Base-by-base conservation (phyloP, 164 flowering plant species). In the Houttuynia cordata region DNA sequence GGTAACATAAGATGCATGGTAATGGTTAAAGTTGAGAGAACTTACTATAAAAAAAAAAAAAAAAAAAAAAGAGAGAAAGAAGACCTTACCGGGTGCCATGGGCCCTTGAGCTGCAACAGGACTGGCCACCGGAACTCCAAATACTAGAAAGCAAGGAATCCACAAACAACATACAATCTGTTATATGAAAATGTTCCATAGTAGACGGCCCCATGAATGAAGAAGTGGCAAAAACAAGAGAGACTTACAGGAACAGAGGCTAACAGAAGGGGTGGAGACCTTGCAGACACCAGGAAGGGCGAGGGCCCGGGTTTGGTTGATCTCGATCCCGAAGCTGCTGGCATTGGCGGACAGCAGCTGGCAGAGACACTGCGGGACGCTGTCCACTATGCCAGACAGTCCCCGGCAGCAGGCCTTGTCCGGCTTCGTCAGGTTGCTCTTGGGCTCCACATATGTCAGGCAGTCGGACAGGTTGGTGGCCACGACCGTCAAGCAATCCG, bases 351-450 rank as follows among this genome's bases (percentile, higher is more conserved):
- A 10, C 49, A 83, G 73, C 68, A 87, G 70, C 64, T 77, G 54
- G 58, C 97, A 91, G 64, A 85, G 60, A 62, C 94, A 89, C 7
- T 58, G 23, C 0, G 91, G 91, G 40, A 61, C 24, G 55, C 74
- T 81, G 10, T 79, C 80, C 37, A 86, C 73, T 61, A 89, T 66
- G 25, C 78, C 80, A 4, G 80, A 75, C n/a, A 89, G 67, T 69
- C 77, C 86, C 10, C 78, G 72, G 64, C 93, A 89, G 68, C 96
- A 89, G 0, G 64, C 70, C 62, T 71, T 70, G 3, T 77, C 86
- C 1, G 93, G 96, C 65, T 18, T 60, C 18, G 80, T 78, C 62
- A 61, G 20, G 10, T 80, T 84, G 75, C 93, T 86, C 7, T 83
- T 87, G 1, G 22, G 49, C 47, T 71, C 67, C 15, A 83, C 91